Base-by-base conservation (phyloP, 2,329 filamentous ascomycete species). In the Apiospora aurea region DNA sequence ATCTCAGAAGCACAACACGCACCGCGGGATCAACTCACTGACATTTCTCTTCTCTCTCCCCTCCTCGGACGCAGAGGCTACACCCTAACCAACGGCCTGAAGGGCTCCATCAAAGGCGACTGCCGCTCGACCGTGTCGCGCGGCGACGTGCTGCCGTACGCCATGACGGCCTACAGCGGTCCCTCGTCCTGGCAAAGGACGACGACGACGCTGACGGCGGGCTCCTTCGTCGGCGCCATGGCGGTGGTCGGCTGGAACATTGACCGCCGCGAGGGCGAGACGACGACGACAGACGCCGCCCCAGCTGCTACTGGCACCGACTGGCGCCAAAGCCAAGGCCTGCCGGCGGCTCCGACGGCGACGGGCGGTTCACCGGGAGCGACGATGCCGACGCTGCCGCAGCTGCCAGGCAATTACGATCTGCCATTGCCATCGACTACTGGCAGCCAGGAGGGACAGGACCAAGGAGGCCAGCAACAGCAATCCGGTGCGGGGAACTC, bases 161-260 rank as follows among this genome's bases (percentile, higher is more conserved):
- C 70, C 24, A 73, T 71, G n/a, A 76, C 75, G 13, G 67, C 68
- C 16, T 24, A 49, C 0, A 53, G 67, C n/a, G 69, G 67, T n/a
- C 69, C 69, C 18, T 43, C 53, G 11, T 2, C 24, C 14, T 76
- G 74, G 74, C 51, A 51, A 21, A 74, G 34, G 4, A 61, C 69
- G 18, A 76, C 75, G 24, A 75, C 72, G 13, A 75, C 41, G 24
- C 71, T 75, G 10, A 61, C 61, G 24, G 2, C 13, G 24, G 72
- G 47, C 16, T 76, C 73, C 4, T 57, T 34, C 14, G 71, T 74
- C 2, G 72, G 74, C 16, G 72, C 75, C 24, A 75, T 75, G 29
- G 72, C 73, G 13, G 68, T 75, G 7, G 73, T 74, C 18, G 75
- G 76, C 11, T 75, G 73, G 73, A 75, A 77, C 68, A 75, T 74